Percentiles rank a stretch among this genome's conserved stretches.
These are phyloP conservation scores for Pelargonium fulgidum DNA, from an alignment of 441 rosid species.

Conservation along the genomic window DNA sequence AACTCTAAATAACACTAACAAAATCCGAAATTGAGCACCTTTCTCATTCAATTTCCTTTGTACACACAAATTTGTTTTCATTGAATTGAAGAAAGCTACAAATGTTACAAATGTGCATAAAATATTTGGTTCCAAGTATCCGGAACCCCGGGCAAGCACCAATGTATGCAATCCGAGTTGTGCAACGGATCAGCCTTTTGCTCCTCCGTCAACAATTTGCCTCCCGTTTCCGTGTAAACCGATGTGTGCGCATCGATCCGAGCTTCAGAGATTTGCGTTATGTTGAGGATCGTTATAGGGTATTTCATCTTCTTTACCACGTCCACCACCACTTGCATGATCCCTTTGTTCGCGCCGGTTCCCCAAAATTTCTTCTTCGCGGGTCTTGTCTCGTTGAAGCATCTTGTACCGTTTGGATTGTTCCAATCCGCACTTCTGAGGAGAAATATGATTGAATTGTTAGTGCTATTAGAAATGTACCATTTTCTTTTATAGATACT, in stretches of 20 bases:
- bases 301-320: constrained; percentile 54
- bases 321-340: constrained; percentile 65
- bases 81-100: not conserved
- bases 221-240: constrained; percentile 68
- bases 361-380: constrained; percentile 70
- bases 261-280: constrained; percentile 80
- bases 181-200: constrained; percentile 54
- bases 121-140: constrained; percentile 83
- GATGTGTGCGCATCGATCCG: constrained; percentile 77
- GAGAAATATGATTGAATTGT: not conserved
- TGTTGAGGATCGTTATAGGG: constrained; percentile 57
- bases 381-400: constrained; percentile 82
- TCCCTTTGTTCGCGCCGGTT: constrained; percentile 48
- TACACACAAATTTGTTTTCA: not conserved
- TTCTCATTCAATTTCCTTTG: too few relatives aligned
- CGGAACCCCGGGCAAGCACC: constrained; percentile 89
- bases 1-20: too few relatives aligned
- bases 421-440: constrained; percentile 69
- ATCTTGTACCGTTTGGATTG: constrained; percentile 49
- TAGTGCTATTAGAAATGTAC: too few relatives aligned
- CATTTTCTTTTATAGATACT: too few relatives aligned
- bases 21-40: too few relatives aligned
- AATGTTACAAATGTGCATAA: constrained; percentile 52
- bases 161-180: constrained; percentile 86
- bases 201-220: constrained; percentile 54